These are phyloP conservation scores for Toxoplasma gondii DNA, from an alignment of 169 alveolate species.

Conservation along the genomic window DNA sequence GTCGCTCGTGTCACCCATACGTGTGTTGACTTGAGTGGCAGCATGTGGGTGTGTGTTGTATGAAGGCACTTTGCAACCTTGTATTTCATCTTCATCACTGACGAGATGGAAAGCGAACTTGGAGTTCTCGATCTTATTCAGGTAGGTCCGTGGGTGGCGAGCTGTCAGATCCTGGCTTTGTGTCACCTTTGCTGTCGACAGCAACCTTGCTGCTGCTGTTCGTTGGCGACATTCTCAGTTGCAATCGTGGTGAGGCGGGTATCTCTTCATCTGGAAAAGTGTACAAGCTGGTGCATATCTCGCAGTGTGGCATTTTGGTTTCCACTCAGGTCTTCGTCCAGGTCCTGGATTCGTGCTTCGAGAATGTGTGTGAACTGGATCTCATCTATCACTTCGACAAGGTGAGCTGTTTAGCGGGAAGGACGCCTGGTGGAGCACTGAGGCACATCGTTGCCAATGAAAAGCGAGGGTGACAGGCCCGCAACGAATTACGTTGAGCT, in stretches of 20 bases:
- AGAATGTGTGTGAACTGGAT: constrained; percentile 92
- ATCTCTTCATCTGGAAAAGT: not conserved
- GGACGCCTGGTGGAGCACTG: not conserved
- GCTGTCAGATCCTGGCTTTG: not conserved
- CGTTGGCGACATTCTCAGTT: not conserved
- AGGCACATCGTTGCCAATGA: not conserved
- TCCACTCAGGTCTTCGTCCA: constrained; percentile 73
- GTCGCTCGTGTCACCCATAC: no score
- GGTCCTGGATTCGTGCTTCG: constrained; percentile 85
- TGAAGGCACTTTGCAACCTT: constrained; percentile 90
- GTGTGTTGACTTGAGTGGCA: no score
- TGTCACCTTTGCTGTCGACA: not conserved
- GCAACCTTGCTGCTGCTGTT: not conserved
- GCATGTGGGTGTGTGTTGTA: no score
- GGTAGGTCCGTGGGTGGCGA: constrained; percentile 58
- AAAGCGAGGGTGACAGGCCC: no score
- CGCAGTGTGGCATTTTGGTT: not conserved
- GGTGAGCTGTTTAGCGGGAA: constrained; percentile 63
- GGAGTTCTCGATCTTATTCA: constrained; percentile 89
- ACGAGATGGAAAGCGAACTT: constrained; percentile 89
- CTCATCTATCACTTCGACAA: constrained; percentile 90
- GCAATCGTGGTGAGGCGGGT: not conserved
- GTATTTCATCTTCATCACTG: constrained; percentile 86
- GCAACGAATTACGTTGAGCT: no score
- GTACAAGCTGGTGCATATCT: not conserved